Evolutionary conservation across 2,329 filamentous ascomycete species (phyloP), one percentile per base, ranked within the genome.

Genomic region (Escovopsis sp.): DNA sequence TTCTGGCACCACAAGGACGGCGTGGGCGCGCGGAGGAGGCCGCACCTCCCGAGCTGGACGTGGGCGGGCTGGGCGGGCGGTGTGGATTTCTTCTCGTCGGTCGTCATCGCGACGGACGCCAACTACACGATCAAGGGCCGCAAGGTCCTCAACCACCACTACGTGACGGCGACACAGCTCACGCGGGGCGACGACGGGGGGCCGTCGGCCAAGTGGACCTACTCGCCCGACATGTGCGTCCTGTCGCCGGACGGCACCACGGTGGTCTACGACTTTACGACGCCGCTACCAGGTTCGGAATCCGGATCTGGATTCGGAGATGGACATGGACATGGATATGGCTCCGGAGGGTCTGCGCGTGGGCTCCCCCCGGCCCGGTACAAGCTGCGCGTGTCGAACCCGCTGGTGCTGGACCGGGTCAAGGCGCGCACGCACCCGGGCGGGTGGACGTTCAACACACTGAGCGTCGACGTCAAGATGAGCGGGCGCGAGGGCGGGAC

Each of bases 41-140:
- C 47, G 0, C 59, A 61, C 35, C 47, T 61, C 40, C 59, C 59
- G 8, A 61, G 59, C 45, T 61, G 59, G 59, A 59, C 58, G 2
- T 61, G 59, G 59, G 58, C 59, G 3, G 59, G 59, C 2, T 61
- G 59, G 59, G 50, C 53, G 15, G 59, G 59, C 12, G 48, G 55
- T 5, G 59, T 61, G 11, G 59, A 60, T 28, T 47, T 61, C 36
- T 51, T 55, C 45, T 61, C 58, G 6, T 58, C 56, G 10, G 54
- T 61, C 23, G 48, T 52, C 2, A 52, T 61, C n/a, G 50, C 53
- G 6, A 7, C 33, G 4, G 59, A 59, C 26, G 49, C 55, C 2
- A 55, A 56, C 15, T 53, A 48, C 34, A 57, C 51, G 28, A 37
- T 46, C 23, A 49, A 53, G 33, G 50, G 53, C 18, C 55, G 55